Evolutionary conservation across 2,329 filamentous ascomycete species (phyloP), one percentile per base, ranked within the genome.

Genomic region (Pseudogymnoascus sp.): DNA sequence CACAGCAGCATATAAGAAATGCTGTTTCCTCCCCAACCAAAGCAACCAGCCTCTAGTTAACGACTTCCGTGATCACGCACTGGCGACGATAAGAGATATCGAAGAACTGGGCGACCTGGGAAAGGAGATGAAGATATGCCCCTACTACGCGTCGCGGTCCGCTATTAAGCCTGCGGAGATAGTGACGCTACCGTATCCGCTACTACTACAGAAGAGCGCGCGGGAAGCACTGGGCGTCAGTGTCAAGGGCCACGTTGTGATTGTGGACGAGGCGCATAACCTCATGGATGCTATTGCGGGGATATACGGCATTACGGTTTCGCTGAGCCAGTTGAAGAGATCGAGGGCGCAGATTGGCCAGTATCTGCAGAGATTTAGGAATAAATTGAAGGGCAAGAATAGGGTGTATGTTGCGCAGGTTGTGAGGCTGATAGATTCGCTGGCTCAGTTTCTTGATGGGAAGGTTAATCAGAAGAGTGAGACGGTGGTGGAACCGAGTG

Each of bases 231-330:
- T 99, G 0, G 88, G 89, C 0, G 86, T 99, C 45, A 93, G 88
- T 25, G 75, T 99, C 7, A 92, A 95, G 68, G 86, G 87, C 4
- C 94, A 96, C 70, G 80, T 99, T 0, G 86, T 99, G n/a, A 89
- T 99, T 27, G 90, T 99, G 58, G 94, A 99, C 68, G 94, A 99
- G 77, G 94, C 94, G 0, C 94, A 99, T 72, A 99, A 99, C 71
- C 83, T 99, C 60, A 96, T 97, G 88, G 92, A 97, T 72, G 92
- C 93, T 0, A 90, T 99, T 52, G 84, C 90, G 13, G 88, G 87
- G 52, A 94, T 96, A 35, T 87, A 97, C 72, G 92, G 92, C 0
- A 85, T 90, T 0, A 85, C 89, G 36, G 81, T 97, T 18, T 84
- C 84, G 2, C 77, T 96, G 3, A 77, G 78, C 27, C 92, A 97